Conservation (phyloP, 148 eudicot genomes). For the Agrostemma githago region DNA sequence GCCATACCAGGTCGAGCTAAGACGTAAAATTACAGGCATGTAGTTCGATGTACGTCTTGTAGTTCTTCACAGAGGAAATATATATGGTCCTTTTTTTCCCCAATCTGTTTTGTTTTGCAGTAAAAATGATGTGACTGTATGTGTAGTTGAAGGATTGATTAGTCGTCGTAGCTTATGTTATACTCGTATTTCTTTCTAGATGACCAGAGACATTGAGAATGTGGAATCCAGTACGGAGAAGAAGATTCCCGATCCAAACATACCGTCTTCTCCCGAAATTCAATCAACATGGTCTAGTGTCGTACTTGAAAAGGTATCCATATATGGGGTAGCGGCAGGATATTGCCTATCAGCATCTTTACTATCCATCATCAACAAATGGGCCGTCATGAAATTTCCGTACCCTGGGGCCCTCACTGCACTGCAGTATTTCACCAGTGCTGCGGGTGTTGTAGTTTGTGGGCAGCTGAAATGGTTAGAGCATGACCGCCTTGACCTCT, state of each 20-base stretch:
- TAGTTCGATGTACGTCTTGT: too few species aligned
- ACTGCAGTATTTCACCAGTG: slow-evolving; percentile 88
- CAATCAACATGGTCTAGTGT: slow-evolving; percentile 46
- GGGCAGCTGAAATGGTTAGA: slow-evolving; percentile 64
- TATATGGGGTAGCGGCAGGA: slow-evolving; percentile 87
- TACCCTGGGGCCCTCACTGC: slow-evolving; percentile 95
- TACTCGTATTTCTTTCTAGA: slow-evolving; percentile 29
- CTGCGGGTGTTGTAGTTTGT: slow-evolving; percentile 63
- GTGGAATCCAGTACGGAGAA: slow-evolving; percentile 34
- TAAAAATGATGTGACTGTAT: too few species aligned
- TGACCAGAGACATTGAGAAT: slow-evolving; percentile 60
- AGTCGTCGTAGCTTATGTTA: not conserved
- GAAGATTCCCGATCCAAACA: slow-evolving; percentile 24
- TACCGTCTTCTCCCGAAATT: slow-evolving; percentile 29
- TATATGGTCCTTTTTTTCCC: too few species aligned
- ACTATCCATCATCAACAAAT: slow-evolving; percentile 88
- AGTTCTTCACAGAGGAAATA: too few species aligned
- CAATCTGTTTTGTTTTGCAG: too few species aligned
- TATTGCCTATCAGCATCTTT: slow-evolving; percentile 91
- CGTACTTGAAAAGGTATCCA: slow-evolving; percentile 64
- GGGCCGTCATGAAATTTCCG: slow-evolving; percentile 96
- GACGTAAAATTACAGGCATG: too few species aligned
- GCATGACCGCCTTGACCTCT: slow-evolving; percentile 62
- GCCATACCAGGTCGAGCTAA: too few species aligned
- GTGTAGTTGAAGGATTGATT: too few species aligned